Evolutionary conservation across 2,329 filamentous ascomycete genomes (phyloP).

Genomic region (Endocalyx cinctus): DNA sequence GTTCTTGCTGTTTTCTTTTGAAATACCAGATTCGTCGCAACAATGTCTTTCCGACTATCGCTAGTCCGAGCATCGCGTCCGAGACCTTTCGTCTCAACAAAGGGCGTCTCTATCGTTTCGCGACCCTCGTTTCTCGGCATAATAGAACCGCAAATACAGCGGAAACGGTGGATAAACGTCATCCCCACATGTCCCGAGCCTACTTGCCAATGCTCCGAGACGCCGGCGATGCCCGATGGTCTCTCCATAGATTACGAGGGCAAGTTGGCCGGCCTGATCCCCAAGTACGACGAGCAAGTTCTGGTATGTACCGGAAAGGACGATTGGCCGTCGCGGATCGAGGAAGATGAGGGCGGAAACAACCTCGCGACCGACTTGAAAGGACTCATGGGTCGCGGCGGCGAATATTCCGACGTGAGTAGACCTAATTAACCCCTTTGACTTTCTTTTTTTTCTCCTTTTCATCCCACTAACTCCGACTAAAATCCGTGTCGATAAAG

Average conservation of each 20-base stretch:
- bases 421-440: too few species aligned
- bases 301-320: conserved; percentile 74
- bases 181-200: conserved; percentile 64
- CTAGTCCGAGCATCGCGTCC: conserved; percentile 10
- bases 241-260: conserved; percentile 71
- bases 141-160: too few species aligned
- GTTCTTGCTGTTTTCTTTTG: neutral
- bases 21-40: neutral
- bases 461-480: neutral
- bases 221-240: conserved; percentile 57
- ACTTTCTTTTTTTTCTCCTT: conserved; percentile 1
- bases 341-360: conserved; percentile 67
- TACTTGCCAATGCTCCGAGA: conserved; percentile 70
- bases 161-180: too few species aligned
- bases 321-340: conserved; percentile 81
- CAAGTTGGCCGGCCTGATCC: conserved; percentile 70
- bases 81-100: conserved; percentile 4
- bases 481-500: conserved; percentile 43
- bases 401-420: conserved; percentile 62
- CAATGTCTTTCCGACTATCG: conserved; percentile 20
- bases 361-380: conserved; percentile 71
- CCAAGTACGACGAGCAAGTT: conserved; percentile 75
- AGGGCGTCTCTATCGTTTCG: too few species aligned
- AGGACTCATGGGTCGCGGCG: conserved; percentile 61
- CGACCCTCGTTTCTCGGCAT: too few species aligned